Evolutionary conservation across 257 asterid genomes (phyloP), one percentile per base, ranked within the genome.

Genomic region (Ilex asprella): DNA sequence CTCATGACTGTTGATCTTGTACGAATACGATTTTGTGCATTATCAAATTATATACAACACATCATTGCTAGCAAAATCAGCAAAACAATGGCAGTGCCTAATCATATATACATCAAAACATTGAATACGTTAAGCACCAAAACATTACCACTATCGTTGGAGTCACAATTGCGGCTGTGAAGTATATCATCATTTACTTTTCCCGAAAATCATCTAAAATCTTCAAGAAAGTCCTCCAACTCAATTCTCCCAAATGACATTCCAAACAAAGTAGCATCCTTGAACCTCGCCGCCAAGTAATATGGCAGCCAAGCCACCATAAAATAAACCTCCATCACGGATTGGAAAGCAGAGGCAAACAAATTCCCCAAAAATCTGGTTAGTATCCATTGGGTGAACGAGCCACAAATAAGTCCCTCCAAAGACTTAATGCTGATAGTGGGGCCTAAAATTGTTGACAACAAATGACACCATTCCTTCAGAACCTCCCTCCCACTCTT

Each of bases 401-500:
- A 73, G 30, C 98, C 95, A 74, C 98, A 91, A 52, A 81, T 59
- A 62, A 91, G 64, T 6, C 82, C 80, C 70, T 91, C 98, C 73
- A 84, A 81, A 81, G 87, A 82, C 74, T 89, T 88, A 56, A 91
- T 86, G 70, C 71, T 86, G 27, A 91, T 78, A 56, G 95, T 86
- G 27, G 95, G 83, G 68, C 65, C 69, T 55, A 84, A 73, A 79
- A 91, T 50, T 2, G 82, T 82, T 43, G 70, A 75, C 78, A 86
- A 62, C 74, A 91, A 69, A 43, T 76, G 86, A 51, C 84, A 88
- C 41, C 96, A 95, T 78, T 91, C 95, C 73, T 67, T 85, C 58
- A 91, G 79, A 61, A 91, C 86, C 84, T 87, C 98, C 73, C 94
- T 81, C 30, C 98, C 98, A 59, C 94, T 81, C 82, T 84, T 82